Evolutionary conservation across 2,329 filamentous ascomycete genomes (phyloP).

Genomic region (Pyrenochaeta sp.): DNA sequence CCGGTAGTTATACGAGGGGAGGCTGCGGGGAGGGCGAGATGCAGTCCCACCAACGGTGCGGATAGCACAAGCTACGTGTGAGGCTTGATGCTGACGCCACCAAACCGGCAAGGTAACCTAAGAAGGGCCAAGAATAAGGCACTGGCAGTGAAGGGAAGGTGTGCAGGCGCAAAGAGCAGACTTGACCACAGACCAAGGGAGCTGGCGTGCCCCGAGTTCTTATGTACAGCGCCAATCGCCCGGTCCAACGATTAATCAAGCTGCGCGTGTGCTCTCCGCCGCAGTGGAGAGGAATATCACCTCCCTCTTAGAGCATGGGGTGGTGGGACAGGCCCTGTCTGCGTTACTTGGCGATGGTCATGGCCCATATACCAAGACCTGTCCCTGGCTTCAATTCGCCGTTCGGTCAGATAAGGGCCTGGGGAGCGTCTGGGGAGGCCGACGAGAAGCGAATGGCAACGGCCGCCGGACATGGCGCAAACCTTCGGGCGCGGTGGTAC

Average conservation of each 20-base stretch:
- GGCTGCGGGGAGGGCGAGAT: constrained; percentile 19
- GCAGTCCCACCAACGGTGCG: constrained; percentile 10
- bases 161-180: constrained; percentile 12
- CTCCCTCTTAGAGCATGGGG: constrained; percentile 26
- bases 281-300: constrained; percentile 19
- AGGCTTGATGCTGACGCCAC: constrained; percentile 22
- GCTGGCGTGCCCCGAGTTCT: constrained; percentile 18
- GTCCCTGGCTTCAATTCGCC: constrained; percentile 17
- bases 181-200: constrained; percentile 12
- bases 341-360: constrained; percentile 23
- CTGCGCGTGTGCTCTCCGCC: constrained; percentile 19
- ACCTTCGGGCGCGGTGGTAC: background rate
- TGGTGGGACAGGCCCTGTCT: constrained; percentile 19
- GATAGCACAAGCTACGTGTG: constrained; percentile 27
- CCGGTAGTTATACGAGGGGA: constrained; percentile 29
- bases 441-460: constrained; percentile 11
- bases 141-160: constrained; percentile 20
- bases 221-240: constrained; percentile 31
- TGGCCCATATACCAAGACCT: constrained; percentile 23
- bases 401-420: constrained; percentile 17
- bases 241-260: constrained; percentile 21
- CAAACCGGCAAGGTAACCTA: constrained; percentile 25
- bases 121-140: constrained; percentile 29
- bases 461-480: background rate
- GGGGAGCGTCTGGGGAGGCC: constrained; percentile 16